Evolutionary conservation across 352 stramenopile species (phyloP).

Genomic region (Stramenopiles sp.): DNA sequence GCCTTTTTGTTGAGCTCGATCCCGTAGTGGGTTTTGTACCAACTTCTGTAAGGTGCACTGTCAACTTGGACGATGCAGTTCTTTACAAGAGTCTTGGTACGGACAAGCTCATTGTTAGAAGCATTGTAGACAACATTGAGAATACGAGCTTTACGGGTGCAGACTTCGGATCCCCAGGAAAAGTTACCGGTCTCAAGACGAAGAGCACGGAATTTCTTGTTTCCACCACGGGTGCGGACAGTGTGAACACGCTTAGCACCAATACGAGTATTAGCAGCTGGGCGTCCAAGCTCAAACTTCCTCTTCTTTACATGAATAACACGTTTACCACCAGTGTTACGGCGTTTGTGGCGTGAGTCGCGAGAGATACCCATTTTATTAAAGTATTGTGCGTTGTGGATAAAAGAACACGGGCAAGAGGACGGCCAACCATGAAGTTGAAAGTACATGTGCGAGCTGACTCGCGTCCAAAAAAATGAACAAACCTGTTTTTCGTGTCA

Average conservation of each 20-base stretch:
- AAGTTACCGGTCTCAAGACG: constrained; percentile 95
- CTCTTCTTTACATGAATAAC: constrained; percentile 92
- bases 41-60: constrained; percentile 89
- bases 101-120: constrained; percentile 99
- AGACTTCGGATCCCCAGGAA: constrained; percentile 62
- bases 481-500: too few species aligned
- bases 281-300: constrained; percentile 90
- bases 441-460: too few species aligned
- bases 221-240: constrained; percentile 74
- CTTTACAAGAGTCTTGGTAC: constrained; percentile 99
- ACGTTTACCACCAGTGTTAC: constrained; percentile 91
- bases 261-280: constrained; percentile 88
- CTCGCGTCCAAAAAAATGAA: too few species aligned
- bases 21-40: constrained; percentile 96
- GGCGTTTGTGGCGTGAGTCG: constrained; percentile 94
- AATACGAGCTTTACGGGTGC: constrained; percentile 89
- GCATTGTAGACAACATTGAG: constrained; percentile 98
- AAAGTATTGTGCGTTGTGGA: too few species aligned
- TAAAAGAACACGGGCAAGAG: too few species aligned
- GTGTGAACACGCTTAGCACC: constrained; percentile 70
- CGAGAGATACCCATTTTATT: constrained; percentile 71
- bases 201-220: constrained; percentile 91
- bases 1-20: constrained; percentile 31
- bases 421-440: too few species aligned
- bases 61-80: constrained; percentile 86